A percentile compares a stretch with the other conserved stretches of the same genome.
phyloP scores from a whole-genome alignment of 2,329 filamentous ascomycete species.

The Xylariaceae sp. region DNA sequence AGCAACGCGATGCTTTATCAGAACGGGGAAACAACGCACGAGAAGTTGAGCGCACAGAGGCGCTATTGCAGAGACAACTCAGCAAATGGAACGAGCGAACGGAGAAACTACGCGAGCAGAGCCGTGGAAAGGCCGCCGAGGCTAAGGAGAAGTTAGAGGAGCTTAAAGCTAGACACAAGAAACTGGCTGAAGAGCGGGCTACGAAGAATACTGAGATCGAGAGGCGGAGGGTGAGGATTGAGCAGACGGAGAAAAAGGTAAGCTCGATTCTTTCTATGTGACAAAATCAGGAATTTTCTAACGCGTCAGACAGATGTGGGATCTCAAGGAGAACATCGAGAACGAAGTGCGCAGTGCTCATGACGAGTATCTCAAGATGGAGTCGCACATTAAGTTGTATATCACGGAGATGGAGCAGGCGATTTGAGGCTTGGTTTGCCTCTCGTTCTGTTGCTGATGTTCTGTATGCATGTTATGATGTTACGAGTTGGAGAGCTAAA shows the following conservation, averaged over 20 bases:
- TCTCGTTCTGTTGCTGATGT: slow-evolving; percentile 6
- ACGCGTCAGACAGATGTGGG: slow-evolving; percentile 70
- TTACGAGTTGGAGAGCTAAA: slow-evolving; percentile 28
- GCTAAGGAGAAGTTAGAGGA: slow-evolving; percentile 90
- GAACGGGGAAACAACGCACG: slow-evolving; percentile 86
- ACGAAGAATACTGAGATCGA: slow-evolving; percentile 93
- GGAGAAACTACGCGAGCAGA: slow-evolving; percentile 75
- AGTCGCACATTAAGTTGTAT: slow-evolving; percentile 94
- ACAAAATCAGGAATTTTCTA: slow-evolving; percentile 17
- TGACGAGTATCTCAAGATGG: slow-evolving; percentile 96
- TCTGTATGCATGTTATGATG: slow-evolving; percentile 16
- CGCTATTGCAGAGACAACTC: slow-evolving; percentile 77
- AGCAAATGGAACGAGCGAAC: slow-evolving; percentile 83
- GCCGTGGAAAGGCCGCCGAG: slow-evolving; percentile 72
- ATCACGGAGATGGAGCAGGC: slow-evolving; percentile 98
- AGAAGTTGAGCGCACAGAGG: slow-evolving; percentile 86
- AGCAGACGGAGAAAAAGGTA: slow-evolving; percentile 98
- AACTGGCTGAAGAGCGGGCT: slow-evolving; percentile 76
- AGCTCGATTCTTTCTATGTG: slow-evolving; percentile 20
- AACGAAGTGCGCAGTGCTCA: slow-evolving; percentile 86
- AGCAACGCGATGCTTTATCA: slow-evolving; percentile 80
- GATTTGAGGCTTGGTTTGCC: slow-evolving; percentile 38
- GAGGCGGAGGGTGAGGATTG: slow-evolving; percentile 83
- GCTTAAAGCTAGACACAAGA: slow-evolving; percentile 72
- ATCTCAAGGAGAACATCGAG: slow-evolving; percentile 96